Evolutionary conservation across 2,329 filamentous ascomycete species (phyloP).

Genomic region (Berkeleyomyces rouxiae): DNA sequence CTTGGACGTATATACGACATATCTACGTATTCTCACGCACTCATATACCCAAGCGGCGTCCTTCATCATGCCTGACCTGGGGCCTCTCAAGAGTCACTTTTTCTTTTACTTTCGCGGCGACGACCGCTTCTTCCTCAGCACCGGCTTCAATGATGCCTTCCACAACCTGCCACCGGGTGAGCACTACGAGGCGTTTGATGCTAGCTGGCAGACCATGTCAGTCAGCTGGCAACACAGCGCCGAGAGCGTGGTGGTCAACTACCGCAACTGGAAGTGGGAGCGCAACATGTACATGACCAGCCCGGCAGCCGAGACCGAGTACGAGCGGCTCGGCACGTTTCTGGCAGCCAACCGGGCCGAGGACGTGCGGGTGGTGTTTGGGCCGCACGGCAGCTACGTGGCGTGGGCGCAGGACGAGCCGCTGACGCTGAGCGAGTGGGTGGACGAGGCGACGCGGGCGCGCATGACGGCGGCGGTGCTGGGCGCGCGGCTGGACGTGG

Average conservation of each 20-base stretch:
- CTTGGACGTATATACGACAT: neutral
- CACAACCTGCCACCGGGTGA: conserved; percentile 5
- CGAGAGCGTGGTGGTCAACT: conserved; percentile 5
- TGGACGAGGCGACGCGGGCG: neutral
- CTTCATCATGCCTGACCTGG: neutral
- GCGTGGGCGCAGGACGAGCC: conserved; percentile 6
- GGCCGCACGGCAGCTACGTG: conserved; percentile 7
- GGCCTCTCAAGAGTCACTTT: conserved; percentile 5
- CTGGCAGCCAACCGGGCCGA: conserved; percentile 8
- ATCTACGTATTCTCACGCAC: neutral
- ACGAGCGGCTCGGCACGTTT: conserved; percentile 2
- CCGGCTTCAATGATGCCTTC: conserved; percentile 10
- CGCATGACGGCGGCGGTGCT: conserved; percentile 11
- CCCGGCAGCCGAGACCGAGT: neutral
- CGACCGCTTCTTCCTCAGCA: conserved; percentile 10
- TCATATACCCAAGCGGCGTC: neutral
- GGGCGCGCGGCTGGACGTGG: conserved; percentile 4
- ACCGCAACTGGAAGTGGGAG: conserved; percentile 11
- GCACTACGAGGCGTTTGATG: neutral
- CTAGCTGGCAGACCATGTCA: conserved; percentile 6
- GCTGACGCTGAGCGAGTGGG: conserved; percentile 9
- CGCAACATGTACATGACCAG: conserved; percentile 4
- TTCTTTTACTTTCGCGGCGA: conserved; percentile 13
- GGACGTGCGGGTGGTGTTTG: conserved; percentile 10
- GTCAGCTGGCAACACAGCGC: conserved; percentile 2